Base-by-base conservation (phyloP, 441 rosid genomes). In the Populus hybrid region DNA sequence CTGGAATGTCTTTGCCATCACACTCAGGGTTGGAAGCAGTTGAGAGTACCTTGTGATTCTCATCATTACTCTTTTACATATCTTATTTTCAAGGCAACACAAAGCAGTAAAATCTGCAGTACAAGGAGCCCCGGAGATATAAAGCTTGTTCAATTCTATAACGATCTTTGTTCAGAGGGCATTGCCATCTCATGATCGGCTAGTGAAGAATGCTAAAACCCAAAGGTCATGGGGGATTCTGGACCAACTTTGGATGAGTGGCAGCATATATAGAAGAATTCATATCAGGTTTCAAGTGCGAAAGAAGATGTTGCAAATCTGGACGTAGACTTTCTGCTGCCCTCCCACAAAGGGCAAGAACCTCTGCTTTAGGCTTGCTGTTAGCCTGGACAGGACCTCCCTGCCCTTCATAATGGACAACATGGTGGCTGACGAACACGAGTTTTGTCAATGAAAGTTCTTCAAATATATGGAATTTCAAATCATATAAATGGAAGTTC, bases 381-480 rank as follows among this genome's bases (percentile, higher is more conserved):
- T 81, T 90, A 28, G 88, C 76, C 86, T 96, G 98, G 11, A 96
- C 98, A 14, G 98, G 97, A 53, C 98, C 98, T 71, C 94, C 98
- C 75, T 96, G 96, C 59, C 95, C 99, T 86, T 94, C 98, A 29
- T 91, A 96, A 82, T 96, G 99, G 87, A 94, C 82, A 5, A 90
- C 86, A 68, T 96, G 99, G 85, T 94, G 97, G 74, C 99, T 94
- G 90, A 76, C 74, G 73, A 53, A 76, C 36, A 28, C 6, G 21
- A 36, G 67, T 63, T 10, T 42, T 38, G 72, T 3, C 8, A 29
- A 74, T 66, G 38, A 18, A 69, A 33, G 71, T 68, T 26, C 50
- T 66, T 38, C 4, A 9, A 36, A 40, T 28, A n/a, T 70, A 16
- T 21, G 26, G 40, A 71, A 71, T 21, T 45, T 28, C 70, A 65